Conservation (phyloP, 2,329 filamentous ascomycete genomes). For the Knoxdaviesia capensis region DNA sequence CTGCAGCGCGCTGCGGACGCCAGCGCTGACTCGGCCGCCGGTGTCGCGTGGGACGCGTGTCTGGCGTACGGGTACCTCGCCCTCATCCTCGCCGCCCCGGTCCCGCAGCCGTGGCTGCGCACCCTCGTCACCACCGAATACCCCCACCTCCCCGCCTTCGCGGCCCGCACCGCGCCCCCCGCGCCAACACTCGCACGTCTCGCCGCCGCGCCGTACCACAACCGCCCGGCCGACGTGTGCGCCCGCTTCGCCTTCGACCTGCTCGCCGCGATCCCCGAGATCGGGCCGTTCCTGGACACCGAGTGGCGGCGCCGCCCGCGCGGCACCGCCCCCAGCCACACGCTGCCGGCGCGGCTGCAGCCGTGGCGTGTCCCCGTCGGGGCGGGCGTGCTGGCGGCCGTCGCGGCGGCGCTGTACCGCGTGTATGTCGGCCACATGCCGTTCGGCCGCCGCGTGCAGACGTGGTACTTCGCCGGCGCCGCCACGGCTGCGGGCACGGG, state of each 20-base stretch:
- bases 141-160: constrained; percentile 7
- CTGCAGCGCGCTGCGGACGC: constrained; percentile 6
- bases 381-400: constrained; percentile 15
- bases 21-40: constrained; percentile 9
- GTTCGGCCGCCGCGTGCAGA: constrained; percentile 17
- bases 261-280: constrained; percentile 12
- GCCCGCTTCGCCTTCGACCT: constrained; percentile 12
- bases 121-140: constrained; percentile 9
- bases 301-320: constrained; percentile 12
- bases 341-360: not conserved
- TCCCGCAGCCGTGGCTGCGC: constrained; percentile 23
- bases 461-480: constrained; percentile 16
- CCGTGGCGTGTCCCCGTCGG: constrained; percentile 7
- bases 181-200: constrained; percentile 6
- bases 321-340: not conserved
- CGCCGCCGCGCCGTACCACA: constrained; percentile 9
- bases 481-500: not conserved
- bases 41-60: constrained; percentile 41
- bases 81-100: constrained; percentile 38
- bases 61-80: constrained; percentile 62
- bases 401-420: constrained; percentile 14
- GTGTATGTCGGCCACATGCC: too few species aligned
- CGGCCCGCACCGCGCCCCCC: constrained; percentile 6
- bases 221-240: constrained; percentile 1
- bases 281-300: constrained; percentile 10